Evolutionary conservation across 495 filamentous ascomycete species (phyloP).

Genomic region (Penicillium nucicola): DNA sequence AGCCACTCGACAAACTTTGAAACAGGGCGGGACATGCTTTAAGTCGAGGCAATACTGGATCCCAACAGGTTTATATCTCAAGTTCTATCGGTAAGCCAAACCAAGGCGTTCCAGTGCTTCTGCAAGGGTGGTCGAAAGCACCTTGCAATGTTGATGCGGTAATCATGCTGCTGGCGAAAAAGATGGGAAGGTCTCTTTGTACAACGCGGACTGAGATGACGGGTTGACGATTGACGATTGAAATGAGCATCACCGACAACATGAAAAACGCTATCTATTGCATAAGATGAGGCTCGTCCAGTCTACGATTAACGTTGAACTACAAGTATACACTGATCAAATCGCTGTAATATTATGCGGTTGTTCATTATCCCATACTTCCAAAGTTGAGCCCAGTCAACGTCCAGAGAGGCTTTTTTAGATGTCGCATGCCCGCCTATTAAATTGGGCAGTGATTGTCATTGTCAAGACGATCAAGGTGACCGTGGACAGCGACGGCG

Average conservation of each 20-base stretch:
- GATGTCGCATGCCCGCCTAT: no score
- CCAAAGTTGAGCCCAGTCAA: not conserved
- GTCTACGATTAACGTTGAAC: not conserved
- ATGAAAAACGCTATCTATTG: no score
- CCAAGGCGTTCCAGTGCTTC: no score
- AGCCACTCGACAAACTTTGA: slow-evolving; percentile 1
- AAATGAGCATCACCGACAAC: not conserved
- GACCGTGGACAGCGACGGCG: no score
- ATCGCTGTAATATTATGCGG: not conserved
- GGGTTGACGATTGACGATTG: not conserved
- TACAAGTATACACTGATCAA: not conserved
- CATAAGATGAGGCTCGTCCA: not conserved
- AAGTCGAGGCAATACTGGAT: not conserved
- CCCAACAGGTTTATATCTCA: not conserved
- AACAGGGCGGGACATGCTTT: not conserved
- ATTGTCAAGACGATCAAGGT: no score
- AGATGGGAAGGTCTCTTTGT: not conserved
- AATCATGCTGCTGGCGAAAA: not conserved
- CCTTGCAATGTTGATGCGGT: no score
- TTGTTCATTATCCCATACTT: not conserved
- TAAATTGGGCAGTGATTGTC: no score
- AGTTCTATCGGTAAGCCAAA: not conserved
- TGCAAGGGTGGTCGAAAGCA: no score
- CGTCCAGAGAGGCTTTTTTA: no score
- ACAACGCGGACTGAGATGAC: not conserved